Base-by-base conservation (phyloP, 139 green algal species). In the Haematococcus sp. region DNA sequence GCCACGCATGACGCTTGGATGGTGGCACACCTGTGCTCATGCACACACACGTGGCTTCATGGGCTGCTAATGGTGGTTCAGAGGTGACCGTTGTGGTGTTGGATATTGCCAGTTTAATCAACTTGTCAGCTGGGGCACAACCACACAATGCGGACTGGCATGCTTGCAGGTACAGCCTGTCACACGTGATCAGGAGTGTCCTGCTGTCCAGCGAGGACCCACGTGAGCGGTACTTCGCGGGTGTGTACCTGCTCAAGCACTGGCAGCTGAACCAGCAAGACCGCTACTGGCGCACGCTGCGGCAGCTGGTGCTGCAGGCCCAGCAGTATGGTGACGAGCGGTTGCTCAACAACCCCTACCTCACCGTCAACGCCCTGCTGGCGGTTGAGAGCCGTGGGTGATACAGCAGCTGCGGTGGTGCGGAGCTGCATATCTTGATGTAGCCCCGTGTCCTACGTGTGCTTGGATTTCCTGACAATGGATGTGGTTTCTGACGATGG, bases 281-380 rank as follows among this genome's bases (percentile, higher is more conserved):
- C 49, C 71, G 69, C 19, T 93, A 91, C 77, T 88, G 87, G 73
- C 67, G 65, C 17, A 81, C 84, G 31, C 49, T 94, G 55, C 75
- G 83, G 3, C 75, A 81, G 52, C 76, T 94, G 65, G 71, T 92
- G 31, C 20, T 71, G 27, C 78, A 85, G 27, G 90, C 89, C 27
- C 88, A 93, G 76, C 64, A 80, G 44, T 72, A 70, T 27, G 84
- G 90, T 58, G 90, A 95, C 55, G 88, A 92, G 63, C 69, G 75
- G 49, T 78, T 94, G 70, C 68, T 95, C 40, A 59, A 76, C 65
- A 92, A 90, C 71, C 87, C 89, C 4, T 91, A 89, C 69, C 68
- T 91, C 35, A 87, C 93, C 44, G 60, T 90, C 4, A 49, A 44
- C 40, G 28, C 63, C 11, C 78, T 83, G 77, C 72, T 79, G 9